phyloP scores from a whole-genome alignment of 2,329 filamentous ascomycete genomes.

The Talaromyces pinophilus region DNA sequence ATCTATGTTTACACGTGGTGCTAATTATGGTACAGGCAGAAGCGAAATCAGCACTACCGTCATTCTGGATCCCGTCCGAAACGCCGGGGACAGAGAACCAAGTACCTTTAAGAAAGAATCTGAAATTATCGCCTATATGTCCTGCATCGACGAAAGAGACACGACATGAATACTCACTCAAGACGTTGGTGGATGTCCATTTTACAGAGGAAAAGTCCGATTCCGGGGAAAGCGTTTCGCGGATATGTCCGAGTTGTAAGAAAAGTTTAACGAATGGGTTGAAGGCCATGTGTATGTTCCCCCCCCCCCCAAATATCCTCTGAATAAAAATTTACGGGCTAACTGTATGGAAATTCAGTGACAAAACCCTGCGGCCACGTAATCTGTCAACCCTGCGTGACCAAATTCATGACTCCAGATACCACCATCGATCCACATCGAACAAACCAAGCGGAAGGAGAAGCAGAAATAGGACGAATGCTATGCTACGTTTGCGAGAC shows the following conservation, averaged over 20 bases:
- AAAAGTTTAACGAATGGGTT: conserved; percentile 80
- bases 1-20: not conserved
- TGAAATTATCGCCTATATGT: conserved; percentile 71
- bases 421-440: conserved; percentile 59
- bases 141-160: conserved; percentile 68
- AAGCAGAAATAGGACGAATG: conserved; percentile 47
- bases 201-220: conserved; percentile 71
- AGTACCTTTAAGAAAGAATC: conserved; percentile 58
- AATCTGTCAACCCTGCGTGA: conserved; percentile 79
- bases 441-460: conserved; percentile 46
- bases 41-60: conserved; percentile 70
- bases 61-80: conserved; percentile 89
- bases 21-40: conserved; percentile 38
- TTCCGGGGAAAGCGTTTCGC: conserved; percentile 33
- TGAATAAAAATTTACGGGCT: not conserved
- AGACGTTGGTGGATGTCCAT: conserved; percentile 71
- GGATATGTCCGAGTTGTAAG: conserved; percentile 80
- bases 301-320: not conserved
- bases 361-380: conserved; percentile 91
- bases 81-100: conserved; percentile 65
- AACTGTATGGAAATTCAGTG: conserved; percentile 42
- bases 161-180: conserved; percentile 75
- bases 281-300: conserved; percentile 65
- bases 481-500: conserved; percentile 86
- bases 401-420: conserved; percentile 73